Evolutionary conservation across 441 rosid species (phyloP).

Genomic region (Capsella rubella): DNA sequence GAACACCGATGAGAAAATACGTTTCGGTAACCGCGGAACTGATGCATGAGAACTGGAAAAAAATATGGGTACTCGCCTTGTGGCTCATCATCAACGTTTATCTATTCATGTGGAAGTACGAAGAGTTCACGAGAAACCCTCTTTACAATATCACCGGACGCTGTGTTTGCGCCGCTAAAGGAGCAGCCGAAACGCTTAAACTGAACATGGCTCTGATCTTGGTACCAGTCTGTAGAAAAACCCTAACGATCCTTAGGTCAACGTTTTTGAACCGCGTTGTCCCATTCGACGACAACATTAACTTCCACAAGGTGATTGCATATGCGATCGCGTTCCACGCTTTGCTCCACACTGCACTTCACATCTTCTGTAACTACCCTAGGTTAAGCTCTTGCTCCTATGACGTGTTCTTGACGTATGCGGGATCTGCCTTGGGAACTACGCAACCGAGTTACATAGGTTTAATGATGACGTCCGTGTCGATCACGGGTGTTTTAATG

Average conservation of each 20-base stretch:
- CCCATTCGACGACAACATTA: constrained; percentile 91
- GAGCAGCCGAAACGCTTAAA: constrained; percentile 80
- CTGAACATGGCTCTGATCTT: constrained; percentile 86
- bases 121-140: constrained; percentile 43
- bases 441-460: constrained; percentile 68
- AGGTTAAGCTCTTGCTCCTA: constrained; percentile 53
- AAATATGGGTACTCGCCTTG: constrained; percentile 60
- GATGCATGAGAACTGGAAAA: constrained; percentile 66
- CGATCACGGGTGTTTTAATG: constrained; percentile 66
- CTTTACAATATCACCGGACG: constrained; percentile 68
- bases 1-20: constrained; percentile 65
- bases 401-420: constrained; percentile 51
- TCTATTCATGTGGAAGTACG: constrained; percentile 69
- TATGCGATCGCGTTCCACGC: constrained; percentile 56
- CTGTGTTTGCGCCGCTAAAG: constrained; percentile 86
- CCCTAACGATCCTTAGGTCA: constrained; percentile 78
- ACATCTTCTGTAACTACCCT: constrained; percentile 71
- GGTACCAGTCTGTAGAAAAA: constrained; percentile 78
- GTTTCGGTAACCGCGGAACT: constrained; percentile 52
- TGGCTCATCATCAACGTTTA: constrained; percentile 55
- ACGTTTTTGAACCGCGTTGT: constrained; percentile 56
- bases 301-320: constrained; percentile 81
- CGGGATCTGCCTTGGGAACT: constrained; percentile 54
- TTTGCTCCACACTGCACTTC: constrained; percentile 57
- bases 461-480: constrained; percentile 56